Percentiles rank a stretch among this genome's conserved stretches.
phyloP scores from a whole-genome alignment of 164 flowering plant genomes.

The Aristolochia contorta region DNA sequence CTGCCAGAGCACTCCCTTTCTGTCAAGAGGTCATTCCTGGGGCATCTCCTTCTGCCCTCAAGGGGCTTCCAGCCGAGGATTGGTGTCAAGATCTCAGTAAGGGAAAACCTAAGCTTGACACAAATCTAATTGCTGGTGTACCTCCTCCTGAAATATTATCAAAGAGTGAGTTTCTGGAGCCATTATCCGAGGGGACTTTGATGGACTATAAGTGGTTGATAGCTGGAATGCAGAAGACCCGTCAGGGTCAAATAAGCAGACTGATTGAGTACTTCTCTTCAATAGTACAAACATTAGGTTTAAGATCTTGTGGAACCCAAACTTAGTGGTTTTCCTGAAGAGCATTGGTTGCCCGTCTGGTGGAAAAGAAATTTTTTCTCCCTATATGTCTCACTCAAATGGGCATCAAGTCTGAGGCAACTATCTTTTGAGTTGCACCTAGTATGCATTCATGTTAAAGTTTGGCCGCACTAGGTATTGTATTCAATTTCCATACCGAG shows the following conservation, averaged over 20 bases:
- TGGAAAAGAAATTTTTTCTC: no score
- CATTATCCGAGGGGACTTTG: conserved; percentile 54
- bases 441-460: no score
- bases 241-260: conserved; percentile 15
- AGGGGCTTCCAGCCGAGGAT: conserved; percentile 8
- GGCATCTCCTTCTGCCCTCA: conserved; percentile 55
- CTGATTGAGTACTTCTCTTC: conserved; percentile 10
- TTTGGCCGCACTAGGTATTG: no score
- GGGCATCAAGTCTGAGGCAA: no score
- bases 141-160: conserved; percentile 66
- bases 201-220: conserved; percentile 54
- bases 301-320: conserved; percentile 8
- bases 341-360: no score
- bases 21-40: conserved; percentile 72
- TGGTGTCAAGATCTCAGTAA: conserved; percentile 20
- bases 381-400: no score
- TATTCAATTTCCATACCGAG: no score
- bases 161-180: conserved; percentile 74
- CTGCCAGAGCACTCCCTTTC: conserved; percentile 72
- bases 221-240: conserved; percentile 20
- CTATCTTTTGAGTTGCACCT: no score
- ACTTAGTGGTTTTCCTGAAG: neutral
- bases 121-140: conserved; percentile 66
- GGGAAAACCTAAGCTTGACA: conserved; percentile 56
- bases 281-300: conserved; percentile 5